Evolutionary conservation across 2,329 filamentous ascomycete species (phyloP).

Genomic region (Xylaria sp.): DNA sequence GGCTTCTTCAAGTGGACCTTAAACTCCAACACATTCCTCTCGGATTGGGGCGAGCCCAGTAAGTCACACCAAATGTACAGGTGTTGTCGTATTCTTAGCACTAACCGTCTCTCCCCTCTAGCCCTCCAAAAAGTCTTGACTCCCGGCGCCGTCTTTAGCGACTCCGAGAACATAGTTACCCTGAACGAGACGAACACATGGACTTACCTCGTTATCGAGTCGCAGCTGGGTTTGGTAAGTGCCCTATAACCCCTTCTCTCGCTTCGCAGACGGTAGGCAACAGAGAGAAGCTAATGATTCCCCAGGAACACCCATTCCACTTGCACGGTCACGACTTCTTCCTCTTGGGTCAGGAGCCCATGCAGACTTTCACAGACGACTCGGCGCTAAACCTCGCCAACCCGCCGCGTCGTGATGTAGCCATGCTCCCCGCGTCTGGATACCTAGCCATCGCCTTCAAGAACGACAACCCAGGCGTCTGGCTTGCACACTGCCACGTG

Average conservation of each 20-base stretch:
- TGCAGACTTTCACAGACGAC: conserved; percentile 46
- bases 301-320: conserved; percentile 55
- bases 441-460: conserved; percentile 62
- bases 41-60: conserved; percentile 61
- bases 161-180: conserved; percentile 47
- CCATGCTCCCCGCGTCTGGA: conserved; percentile 57
- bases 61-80: conserved; percentile 25
- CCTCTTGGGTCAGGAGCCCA: conserved; percentile 49
- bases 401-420: conserved; percentile 61
- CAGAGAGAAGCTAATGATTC: conserved; percentile 6
- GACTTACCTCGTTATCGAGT: conserved; percentile 52
- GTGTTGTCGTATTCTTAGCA: not conserved
- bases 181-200: conserved; percentile 49
- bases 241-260: conserved; percentile 1
- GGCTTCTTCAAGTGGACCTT: conserved; percentile 60
- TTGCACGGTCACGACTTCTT: conserved; percentile 59
- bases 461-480: conserved; percentile 63
- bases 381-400: conserved; percentile 53
- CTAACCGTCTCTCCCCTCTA: conserved; percentile 22
- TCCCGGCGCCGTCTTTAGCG: conserved; percentile 40
- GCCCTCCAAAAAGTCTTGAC: conserved; percentile 51
- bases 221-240: conserved; percentile 39
- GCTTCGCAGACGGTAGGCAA: not conserved
- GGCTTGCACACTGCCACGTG: conserved; percentile 54
- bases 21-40: conserved; percentile 58